Evolutionary conservation across 495 filamentous ascomycete genomes (phyloP).

Genomic region (Saxophila tyrrhenica): DNA sequence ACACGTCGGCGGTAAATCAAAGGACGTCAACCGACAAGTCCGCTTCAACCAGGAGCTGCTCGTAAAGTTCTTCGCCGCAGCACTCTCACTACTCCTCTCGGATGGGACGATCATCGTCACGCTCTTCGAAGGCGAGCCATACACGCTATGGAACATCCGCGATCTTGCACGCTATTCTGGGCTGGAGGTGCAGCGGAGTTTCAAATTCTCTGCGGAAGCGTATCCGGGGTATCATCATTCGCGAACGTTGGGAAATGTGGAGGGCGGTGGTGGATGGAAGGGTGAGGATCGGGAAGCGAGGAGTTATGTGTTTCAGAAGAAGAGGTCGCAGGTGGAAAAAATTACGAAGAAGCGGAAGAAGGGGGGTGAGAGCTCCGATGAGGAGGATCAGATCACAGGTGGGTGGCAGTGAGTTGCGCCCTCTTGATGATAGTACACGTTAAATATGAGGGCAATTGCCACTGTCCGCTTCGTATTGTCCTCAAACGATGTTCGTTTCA

Average conservation of each 20-base stretch:
- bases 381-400: no score
- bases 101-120: slow-evolving; percentile 68
- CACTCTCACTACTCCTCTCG: slow-evolving; percentile 31
- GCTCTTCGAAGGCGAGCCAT: slow-evolving; percentile 84
- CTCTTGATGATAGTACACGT: no score
- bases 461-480: no score
- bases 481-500: no score
- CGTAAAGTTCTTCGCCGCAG: slow-evolving; percentile 62
- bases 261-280: slow-evolving; percentile 34
- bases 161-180: slow-evolving; percentile 74
- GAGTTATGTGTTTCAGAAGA: slow-evolving; percentile 27
- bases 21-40: slow-evolving; percentile 88
- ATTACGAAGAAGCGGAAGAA: slow-evolving; percentile 1
- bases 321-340: not conserved
- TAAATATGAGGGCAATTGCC: no score
- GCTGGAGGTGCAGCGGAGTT: slow-evolving; percentile 63
- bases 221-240: slow-evolving; percentile 87
- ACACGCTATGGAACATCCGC: slow-evolving; percentile 86
- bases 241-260: slow-evolving; percentile 70
- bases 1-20: slow-evolving; percentile 82
- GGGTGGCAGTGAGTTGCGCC: no score
- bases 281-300: slow-evolving; percentile 42
- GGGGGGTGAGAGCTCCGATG: slow-evolving; percentile 1
- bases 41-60: slow-evolving; percentile 84
- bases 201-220: slow-evolving; percentile 56